phyloP scores from a whole-genome alignment of 768 basidiomycete genomes.

The Tylopilus cervinicoccineus region DNA sequence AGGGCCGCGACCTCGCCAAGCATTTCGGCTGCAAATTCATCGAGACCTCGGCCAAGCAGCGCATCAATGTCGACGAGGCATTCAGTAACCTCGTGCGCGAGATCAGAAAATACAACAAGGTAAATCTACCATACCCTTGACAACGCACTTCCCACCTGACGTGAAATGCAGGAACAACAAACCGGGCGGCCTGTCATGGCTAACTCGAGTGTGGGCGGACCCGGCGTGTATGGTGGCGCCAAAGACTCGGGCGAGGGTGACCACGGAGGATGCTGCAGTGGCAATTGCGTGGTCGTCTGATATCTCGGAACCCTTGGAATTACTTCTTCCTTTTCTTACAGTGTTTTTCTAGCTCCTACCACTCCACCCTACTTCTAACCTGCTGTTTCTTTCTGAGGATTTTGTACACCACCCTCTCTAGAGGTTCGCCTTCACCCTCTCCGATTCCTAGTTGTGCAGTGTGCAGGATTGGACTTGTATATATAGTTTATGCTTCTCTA shows the following conservation, averaged over 20 bases:
- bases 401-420: constrained; percentile 14
- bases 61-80: constrained; percentile 95
- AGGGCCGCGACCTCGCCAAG: constrained; percentile 96
- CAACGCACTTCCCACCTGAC: constrained; percentile 7
- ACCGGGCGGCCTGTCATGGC: constrained; percentile 64
- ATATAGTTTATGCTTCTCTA: constrained; percentile 20
- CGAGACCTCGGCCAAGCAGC: constrained; percentile 94
- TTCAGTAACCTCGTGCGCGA: constrained; percentile 92
- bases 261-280: constrained; percentile 56
- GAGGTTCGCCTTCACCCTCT: constrained; percentile 3
- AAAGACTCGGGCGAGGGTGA: constrained; percentile 50
- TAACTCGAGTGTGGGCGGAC: constrained; percentile 37
- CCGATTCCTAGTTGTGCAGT: constrained; percentile 5
- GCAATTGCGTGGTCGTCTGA: constrained; percentile 60
- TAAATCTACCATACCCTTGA: constrained; percentile 27
- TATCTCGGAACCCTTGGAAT: neutral
- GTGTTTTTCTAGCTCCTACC: constrained; percentile 9
- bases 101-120: constrained; percentile 93
- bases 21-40: constrained; percentile 93
- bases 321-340: neutral
- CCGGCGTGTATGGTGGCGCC: constrained; percentile 46
- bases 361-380: constrained; percentile 1
- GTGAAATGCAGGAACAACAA: constrained; percentile 59
- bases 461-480: constrained; percentile 20
- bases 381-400: constrained; percentile 8